A percentile compares a stretch with the other conserved stretches of the same genome.
phyloP scores from a whole-genome alignment of 2,329 filamentous ascomycete genomes.

The Curvularia sp. region DNA sequence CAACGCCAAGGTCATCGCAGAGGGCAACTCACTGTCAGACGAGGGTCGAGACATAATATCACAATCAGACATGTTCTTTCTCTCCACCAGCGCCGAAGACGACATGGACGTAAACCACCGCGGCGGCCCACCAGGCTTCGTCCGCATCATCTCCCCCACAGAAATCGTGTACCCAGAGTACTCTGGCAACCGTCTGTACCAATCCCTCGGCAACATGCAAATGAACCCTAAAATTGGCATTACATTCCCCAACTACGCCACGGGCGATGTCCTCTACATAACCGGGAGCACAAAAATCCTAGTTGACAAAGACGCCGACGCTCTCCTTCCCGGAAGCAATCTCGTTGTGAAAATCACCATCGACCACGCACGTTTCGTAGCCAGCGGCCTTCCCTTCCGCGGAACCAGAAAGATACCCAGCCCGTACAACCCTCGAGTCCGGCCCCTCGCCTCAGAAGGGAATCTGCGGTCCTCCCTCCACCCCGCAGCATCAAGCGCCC shows the following conservation, averaged over 20 bases:
- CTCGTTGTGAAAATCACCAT: conserved; percentile 74
- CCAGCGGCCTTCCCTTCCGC: conserved; percentile 71
- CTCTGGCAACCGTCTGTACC: conserved; percentile 83
- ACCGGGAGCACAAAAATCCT: conserved; percentile 74
- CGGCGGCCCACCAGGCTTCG: conserved; percentile 76
- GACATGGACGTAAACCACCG: conserved; percentile 87
- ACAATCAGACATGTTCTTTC: conserved; percentile 77
- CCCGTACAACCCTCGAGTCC: conserved; percentile 80
- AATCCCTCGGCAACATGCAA: conserved; percentile 79
- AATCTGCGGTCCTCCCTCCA: conserved; percentile 31
- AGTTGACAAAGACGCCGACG: conserved; percentile 66
- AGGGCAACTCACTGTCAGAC: conserved; percentile 57
- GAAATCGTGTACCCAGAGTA: conserved; percentile 81
- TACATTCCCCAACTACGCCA: conserved; percentile 75
- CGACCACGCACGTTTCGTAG: conserved; percentile 67
- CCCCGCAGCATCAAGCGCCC: conserved; percentile 15
- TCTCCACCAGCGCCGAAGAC: conserved; percentile 68
- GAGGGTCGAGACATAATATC: conserved; percentile 66
- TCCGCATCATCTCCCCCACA: conserved; percentile 69
- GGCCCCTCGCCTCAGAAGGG: conserved; percentile 68
- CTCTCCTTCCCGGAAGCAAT: conserved; percentile 71
- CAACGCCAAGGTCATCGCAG: conserved; percentile 59
- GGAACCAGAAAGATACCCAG: conserved; percentile 66
- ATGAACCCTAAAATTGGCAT: conserved; percentile 72
- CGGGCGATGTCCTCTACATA: conserved; percentile 74